Evolutionary conservation across 192 early-diverging fungal genomes (phyloP).

Genomic region (Coemansia nantahalensis): DNA sequence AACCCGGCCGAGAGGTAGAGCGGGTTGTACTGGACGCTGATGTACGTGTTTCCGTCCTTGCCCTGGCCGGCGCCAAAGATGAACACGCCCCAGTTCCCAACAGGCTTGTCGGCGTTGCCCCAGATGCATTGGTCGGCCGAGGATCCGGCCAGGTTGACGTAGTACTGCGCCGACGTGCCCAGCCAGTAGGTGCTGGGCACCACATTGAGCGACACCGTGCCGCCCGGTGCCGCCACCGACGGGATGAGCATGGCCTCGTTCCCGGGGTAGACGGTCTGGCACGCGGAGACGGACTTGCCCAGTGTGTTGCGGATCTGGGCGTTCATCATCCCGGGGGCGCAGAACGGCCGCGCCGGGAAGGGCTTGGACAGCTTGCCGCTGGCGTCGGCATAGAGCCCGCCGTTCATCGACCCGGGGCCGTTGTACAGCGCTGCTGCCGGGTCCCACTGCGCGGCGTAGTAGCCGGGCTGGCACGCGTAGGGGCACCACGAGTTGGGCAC

Average conservation of each 20-base stretch:
- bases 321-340: slow-evolving; percentile 32
- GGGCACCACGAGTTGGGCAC: slow-evolving; percentile 36
- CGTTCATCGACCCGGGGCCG: slow-evolving; percentile 48
- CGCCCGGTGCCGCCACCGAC: slow-evolving; percentile 31
- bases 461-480: slow-evolving; percentile 44
- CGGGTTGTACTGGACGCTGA: slow-evolving; percentile 51
- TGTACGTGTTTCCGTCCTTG: slow-evolving; percentile 47
- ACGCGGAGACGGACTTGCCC: slow-evolving; percentile 39
- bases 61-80: slow-evolving; percentile 50
- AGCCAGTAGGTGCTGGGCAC: slow-evolving; percentile 50
- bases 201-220: slow-evolving; percentile 27
- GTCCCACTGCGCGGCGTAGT: slow-evolving; percentile 52
- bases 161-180: slow-evolving; percentile 50
- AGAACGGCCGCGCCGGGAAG: slow-evolving; percentile 31
- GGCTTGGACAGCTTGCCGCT: slow-evolving; percentile 36
- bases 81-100: slow-evolving; percentile 49
- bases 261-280: slow-evolving; percentile 50
- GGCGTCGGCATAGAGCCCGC: slow-evolving; percentile 31
- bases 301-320: slow-evolving; percentile 35
- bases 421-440: slow-evolving; percentile 24
- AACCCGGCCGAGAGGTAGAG: slow-evolving; percentile 35
- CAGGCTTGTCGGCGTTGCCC: slow-evolving; percentile 25
- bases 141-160: slow-evolving; percentile 46
- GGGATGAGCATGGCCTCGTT: slow-evolving; percentile 56
- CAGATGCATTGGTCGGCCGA: slow-evolving; percentile 38